These are phyloP conservation scores for Elsinoe fawcettii DNA, from an alignment of 2,329 filamentous ascomycete species.

Conservation along the genomic window DNA sequence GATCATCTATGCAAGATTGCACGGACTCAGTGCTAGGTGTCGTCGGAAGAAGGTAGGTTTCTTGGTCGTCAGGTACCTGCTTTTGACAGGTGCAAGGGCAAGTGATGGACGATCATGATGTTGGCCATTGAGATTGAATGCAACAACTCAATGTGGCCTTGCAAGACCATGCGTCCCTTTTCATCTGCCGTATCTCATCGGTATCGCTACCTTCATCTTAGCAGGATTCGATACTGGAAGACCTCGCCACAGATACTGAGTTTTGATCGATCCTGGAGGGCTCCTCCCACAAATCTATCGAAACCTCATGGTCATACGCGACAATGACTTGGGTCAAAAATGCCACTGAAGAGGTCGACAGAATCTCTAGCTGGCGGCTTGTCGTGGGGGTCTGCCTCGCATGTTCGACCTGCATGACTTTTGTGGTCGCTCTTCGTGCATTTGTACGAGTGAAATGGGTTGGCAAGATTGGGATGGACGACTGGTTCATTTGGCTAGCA, in stretches of 20 bases:
- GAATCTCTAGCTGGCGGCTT: background rate
- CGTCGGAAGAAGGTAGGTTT: background rate
- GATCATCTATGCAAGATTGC: conserved; percentile 2
- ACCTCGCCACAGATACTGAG: too few species aligned
- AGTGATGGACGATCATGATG: background rate
- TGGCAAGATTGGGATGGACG: background rate
- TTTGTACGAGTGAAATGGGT: background rate
- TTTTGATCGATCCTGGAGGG: too few species aligned
- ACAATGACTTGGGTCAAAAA: conserved; percentile 2
- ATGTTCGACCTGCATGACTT: background rate
- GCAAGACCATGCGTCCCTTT: too few species aligned
- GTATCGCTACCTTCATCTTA: too few species aligned
- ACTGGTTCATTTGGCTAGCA: conserved; percentile 1
- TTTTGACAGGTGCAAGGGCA: background rate
- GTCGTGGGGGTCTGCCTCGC: background rate
- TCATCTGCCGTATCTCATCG: too few species aligned
- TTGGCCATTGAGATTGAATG: background rate
- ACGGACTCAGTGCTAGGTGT: background rate
- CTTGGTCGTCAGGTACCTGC: background rate
- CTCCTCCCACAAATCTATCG: background rate
- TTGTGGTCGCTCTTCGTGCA: background rate
- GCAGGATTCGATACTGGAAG: too few species aligned
- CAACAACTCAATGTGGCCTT: too few species aligned
- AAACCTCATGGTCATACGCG: background rate
- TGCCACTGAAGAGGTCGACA: background rate